Conservation (phyloP, 2,329 filamentous ascomycete genomes). For the Cadophora sp. region DNA sequence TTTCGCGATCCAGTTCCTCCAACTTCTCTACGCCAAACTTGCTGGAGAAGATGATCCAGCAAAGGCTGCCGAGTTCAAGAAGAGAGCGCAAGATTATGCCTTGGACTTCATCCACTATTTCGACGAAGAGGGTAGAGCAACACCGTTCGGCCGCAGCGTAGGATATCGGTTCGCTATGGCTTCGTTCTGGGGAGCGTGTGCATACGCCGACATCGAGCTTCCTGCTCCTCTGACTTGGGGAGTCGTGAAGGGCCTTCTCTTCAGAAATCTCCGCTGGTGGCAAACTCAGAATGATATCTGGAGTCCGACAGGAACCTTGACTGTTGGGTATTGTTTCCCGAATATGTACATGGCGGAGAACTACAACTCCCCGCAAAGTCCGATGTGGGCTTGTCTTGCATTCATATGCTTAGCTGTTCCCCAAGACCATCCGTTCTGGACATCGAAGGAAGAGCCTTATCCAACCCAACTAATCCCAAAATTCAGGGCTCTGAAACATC, state of each 20-base stretch:
- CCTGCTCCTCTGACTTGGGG: slow-evolving; percentile 78
- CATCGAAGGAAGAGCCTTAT: slow-evolving; percentile 67
- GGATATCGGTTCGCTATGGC: slow-evolving; percentile 87
- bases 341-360: slow-evolving; percentile 85
- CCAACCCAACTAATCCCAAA: slow-evolving; percentile 61
- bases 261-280: slow-evolving; percentile 82
- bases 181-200: slow-evolving; percentile 82
- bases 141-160: slow-evolving; percentile 79
- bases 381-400: slow-evolving; percentile 80
- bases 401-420: slow-evolving; percentile 78
- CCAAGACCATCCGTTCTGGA: slow-evolving; percentile 77
- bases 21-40: slow-evolving; percentile 77
- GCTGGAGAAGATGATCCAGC: slow-evolving; percentile 70
- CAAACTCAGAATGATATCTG: slow-evolving; percentile 77
- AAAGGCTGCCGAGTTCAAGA: slow-evolving; percentile 72
- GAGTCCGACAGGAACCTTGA: slow-evolving; percentile 76
- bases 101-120: slow-evolving; percentile 79
- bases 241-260: slow-evolving; percentile 76
- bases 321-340: slow-evolving; percentile 77
- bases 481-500: slow-evolving; percentile 68
- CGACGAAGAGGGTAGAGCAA: slow-evolving; percentile 72
- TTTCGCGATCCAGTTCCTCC: slow-evolving; percentile 82
- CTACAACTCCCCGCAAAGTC: slow-evolving; percentile 77
- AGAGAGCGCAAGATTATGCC: slow-evolving; percentile 69
- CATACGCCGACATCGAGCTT: slow-evolving; percentile 76